Evolutionary conservation across 805 yeast genomes (phyloP), one percentile per base, ranked within the genome.

Genomic region (Priceomyces fermenticarens): DNA sequence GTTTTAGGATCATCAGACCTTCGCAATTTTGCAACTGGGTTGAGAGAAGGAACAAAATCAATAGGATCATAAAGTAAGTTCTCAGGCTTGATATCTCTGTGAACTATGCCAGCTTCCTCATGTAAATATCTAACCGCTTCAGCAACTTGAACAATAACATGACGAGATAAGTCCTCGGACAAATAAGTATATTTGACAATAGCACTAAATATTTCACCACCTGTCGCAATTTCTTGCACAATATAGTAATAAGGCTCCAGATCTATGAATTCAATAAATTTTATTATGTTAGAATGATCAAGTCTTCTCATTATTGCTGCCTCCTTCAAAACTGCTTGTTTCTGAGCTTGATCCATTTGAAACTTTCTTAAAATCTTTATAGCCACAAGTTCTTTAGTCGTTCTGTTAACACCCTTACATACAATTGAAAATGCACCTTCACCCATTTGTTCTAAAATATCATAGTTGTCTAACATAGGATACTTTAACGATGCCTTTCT

Each of bases 341-440:
- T 71, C 55, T 81, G 87, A 36, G 74, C 69, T 34, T 65, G 62
- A 53, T 83, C 83, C 68, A 86, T 69, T 49, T 81, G 83, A 45
- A 75, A 74, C 60, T 87, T 88, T 45, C 84, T 76, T 45, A 89
- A 83, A 32, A 78, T 70, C 54, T 78, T 78, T 43, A 78, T 65
- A 10, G 83, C 83, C 35, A 78, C 83, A 4, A 46, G 43, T 36
- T 67, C 60, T 6, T 63, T 63, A 0, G 74, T 58, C 2, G 51
- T 47, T 4, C 57, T 36, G 51, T 77, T 70, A 26, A 52, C 46
- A 3, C 88, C 90, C 39, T 77, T 77, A 61, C 80, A 83, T 12
- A 86, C 95, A 25, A 78, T 74, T 3, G 90, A 83, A 49, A 86
- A 86, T 0, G 95, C 90, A 17, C 95, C 95, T 58, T 86, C 93